These are phyloP conservation scores for Eimeria praecox DNA, from an alignment of 169 alveolate species.

Conservation along the genomic window DNA sequence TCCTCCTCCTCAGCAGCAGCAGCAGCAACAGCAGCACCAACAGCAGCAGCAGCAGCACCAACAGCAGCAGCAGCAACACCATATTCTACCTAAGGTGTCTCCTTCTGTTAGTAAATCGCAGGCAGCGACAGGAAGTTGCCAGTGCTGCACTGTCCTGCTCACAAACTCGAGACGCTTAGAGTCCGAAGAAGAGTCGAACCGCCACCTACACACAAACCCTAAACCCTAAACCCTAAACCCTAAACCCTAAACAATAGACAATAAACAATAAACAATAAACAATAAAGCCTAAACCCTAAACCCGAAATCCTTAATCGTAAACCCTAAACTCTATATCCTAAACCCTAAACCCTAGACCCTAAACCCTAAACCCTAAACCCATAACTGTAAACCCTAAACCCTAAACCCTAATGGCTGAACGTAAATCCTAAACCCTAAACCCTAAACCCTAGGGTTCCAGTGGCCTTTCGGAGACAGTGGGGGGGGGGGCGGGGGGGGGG, in stretches of 20 bases:
- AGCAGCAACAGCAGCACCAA: too few species aligned
- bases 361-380: background rate
- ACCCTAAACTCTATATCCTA: background rate
- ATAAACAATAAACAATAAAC: too few species aligned
- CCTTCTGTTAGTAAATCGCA: constrained; percentile 1
- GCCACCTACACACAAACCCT: too few species aligned
- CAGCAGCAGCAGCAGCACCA: too few species aligned
- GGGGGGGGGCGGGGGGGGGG: too few species aligned
- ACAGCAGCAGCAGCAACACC: too few species aligned
- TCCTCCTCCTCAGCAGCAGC: too few species aligned
- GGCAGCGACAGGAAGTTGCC: constrained; percentile 14
- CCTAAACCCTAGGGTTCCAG: background rate
- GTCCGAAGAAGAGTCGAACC: background rate
- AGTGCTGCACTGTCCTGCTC: constrained; percentile 11
- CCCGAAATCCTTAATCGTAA: background rate
- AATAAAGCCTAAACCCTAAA: too few species aligned
- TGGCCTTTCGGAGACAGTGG: background rate
- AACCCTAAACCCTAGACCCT: constrained; percentile 11
- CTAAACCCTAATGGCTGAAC: background rate
- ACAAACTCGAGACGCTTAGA: constrained; percentile 18
- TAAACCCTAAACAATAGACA: too few species aligned
- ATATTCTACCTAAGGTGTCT: background rate
- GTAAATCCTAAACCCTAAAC: background rate
- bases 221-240: too few species aligned
- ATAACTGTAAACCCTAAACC: background rate